Evolutionary conservation across 495 filamentous ascomycete species (phyloP).

Genomic region (Penicillium robsamsonii): DNA sequence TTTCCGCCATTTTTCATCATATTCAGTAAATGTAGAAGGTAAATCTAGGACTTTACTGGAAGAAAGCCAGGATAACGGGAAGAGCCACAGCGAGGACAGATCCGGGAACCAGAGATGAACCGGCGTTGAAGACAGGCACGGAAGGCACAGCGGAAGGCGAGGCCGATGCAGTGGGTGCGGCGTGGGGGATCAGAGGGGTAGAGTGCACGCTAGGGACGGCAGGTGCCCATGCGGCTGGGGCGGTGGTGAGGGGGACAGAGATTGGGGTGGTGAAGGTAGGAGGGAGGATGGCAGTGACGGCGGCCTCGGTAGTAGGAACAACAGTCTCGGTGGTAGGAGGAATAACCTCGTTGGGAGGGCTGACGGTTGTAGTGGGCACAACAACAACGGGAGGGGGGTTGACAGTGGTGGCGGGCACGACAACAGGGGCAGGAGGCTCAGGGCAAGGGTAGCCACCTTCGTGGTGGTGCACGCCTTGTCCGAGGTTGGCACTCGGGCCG

Average conservation of each 20-base stretch:
- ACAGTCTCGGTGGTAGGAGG: conserved; percentile 10
- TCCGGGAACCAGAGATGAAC: conserved; percentile 23
- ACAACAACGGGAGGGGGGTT: conserved; percentile 4
- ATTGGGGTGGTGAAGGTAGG: conserved; percentile 25
- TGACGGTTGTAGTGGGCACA: conserved; percentile 2
- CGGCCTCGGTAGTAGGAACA: conserved; percentile 8
- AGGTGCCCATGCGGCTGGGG: conserved; percentile 17
- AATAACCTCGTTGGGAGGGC: conserved; percentile 11
- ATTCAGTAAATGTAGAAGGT: not conserved
- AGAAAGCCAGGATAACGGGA: conserved; percentile 22
- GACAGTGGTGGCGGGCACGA: not conserved
- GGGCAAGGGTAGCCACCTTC: conserved; percentile 25
- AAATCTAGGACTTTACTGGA: conserved; percentile 13
- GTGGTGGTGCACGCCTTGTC: conserved; percentile 21
- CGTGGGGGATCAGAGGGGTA: conserved; percentile 23
- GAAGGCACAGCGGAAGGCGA: conserved; percentile 6
- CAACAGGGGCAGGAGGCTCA: conserved; percentile 18
- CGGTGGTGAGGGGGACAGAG: conserved; percentile 18
- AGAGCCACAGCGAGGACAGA: conserved; percentile 20
- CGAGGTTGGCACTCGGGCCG: conserved; percentile 27
- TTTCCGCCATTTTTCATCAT: not conserved
- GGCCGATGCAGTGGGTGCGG: conserved; percentile 18
- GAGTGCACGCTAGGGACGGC: conserved; percentile 14
- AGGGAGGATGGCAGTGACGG: conserved; percentile 8
- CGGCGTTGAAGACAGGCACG: conserved; percentile 21